Conservation (phyloP, 2,329 filamentous ascomycete species). For the Fusarium temperatum region DNA sequence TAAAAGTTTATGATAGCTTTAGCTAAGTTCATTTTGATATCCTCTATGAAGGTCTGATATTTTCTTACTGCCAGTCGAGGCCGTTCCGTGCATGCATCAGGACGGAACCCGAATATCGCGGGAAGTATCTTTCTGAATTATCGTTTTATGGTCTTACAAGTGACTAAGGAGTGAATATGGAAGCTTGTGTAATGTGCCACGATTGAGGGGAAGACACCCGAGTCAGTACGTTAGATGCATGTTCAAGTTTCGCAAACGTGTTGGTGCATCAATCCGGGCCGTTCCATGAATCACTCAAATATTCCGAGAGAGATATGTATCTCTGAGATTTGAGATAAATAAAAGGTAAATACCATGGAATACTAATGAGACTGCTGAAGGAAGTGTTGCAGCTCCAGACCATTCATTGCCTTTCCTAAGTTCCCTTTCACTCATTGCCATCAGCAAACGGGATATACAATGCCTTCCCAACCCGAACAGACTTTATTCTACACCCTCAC, state of each 20-base stretch:
- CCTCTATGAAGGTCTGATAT: too few relatives aligned
- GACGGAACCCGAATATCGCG: neutral
- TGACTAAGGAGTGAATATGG: neutral
- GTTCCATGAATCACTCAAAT: neutral
- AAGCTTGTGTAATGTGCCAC: neutral
- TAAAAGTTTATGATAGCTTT: too few relatives aligned
- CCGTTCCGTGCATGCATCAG: too few relatives aligned
- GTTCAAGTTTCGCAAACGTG: neutral
- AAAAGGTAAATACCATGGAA: fast-evolving
- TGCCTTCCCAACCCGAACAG: neutral
- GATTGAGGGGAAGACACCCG: neutral
- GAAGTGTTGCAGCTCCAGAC: neutral
- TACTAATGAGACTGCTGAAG: neutral
- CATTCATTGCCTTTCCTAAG: too few relatives aligned
- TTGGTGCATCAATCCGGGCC: neutral
- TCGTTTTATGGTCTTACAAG: neutral
- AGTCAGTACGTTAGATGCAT: neutral
- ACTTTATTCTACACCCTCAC: neutral
- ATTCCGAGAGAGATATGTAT: neutral
- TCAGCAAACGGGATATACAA: neutral
- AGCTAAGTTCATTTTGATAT: too few relatives aligned
- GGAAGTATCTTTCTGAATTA: fast-evolving
- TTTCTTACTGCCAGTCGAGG: neutral
- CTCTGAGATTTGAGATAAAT: neutral
- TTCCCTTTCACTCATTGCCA: neutral